Evolutionary conservation across 805 yeast species (phyloP), one percentile per base, ranked within the genome.

Genomic region (Zygotorulaspora florentina): DNA sequence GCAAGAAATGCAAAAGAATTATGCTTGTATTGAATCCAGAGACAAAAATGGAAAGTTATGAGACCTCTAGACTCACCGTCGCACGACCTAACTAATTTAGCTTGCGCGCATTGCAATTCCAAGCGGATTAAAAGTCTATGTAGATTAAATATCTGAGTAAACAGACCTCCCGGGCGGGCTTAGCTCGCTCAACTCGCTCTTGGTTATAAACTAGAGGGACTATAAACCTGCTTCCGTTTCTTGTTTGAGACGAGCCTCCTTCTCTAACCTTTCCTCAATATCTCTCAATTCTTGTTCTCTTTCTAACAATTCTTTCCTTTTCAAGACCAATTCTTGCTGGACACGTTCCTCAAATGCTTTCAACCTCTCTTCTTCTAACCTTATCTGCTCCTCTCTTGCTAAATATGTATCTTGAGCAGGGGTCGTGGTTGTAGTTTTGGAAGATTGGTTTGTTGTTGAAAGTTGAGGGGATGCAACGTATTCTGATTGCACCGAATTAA

Each of bases 381-480:
- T 81, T 58, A 88, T 85, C 68, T 87, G 95, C 67, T 87, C 96
- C 66, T 89, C 97, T 66, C 91, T 86, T 33, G 80, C 79, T 42
- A 76, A 55, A 50, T 76, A 77, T 5, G 78, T 73, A 46, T 67
- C 74, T 38, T 66, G 64, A 11, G 44, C 37, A 8, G 30, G 39
- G n/a, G 40, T 29, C 3, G 45, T 26, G 8, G 45, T 26, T 5
- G 40, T 43, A 4, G 42, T 40, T 8, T 35, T 38, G 8, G 51
- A 39, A 7, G 49, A 42, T 31, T 27, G 40, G 23, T 37, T 40
- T 29, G 47, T 39, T 7, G 44, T 40, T 15, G 47, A 40, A 38
- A 40, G 35, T 18, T 43, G 43, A 27, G 53, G 54, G 7, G 57
- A 48, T 23, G 50, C 40, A n/a, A 33, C 45, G 33, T 46, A 39